These are phyloP conservation scores for Adenanthera pavonina DNA, from an alignment of 306 rosid species.

Conservation along the genomic window DNA sequence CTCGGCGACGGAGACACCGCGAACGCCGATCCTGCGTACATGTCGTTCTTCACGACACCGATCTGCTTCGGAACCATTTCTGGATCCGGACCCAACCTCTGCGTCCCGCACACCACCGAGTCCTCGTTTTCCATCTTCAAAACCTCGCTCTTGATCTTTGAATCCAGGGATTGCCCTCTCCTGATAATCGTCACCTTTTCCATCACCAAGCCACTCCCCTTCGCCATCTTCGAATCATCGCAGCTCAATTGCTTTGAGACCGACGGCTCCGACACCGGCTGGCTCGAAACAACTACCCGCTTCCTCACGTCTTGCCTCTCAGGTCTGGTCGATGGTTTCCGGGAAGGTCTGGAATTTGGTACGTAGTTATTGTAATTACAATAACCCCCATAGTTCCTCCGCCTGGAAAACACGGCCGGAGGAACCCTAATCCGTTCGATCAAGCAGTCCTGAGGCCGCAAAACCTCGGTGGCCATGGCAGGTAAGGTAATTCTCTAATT, in stretches of 20 bases:
- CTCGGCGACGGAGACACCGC: conserved; percentile 83
- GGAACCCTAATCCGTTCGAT: conserved; percentile 55
- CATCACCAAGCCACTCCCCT: conserved; percentile 41
- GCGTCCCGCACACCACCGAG: conserved; percentile 56
- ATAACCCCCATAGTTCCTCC: conserved; percentile 42
- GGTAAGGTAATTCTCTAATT: background rate
- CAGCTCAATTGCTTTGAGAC: conserved; percentile 50
- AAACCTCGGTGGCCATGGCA: conserved; percentile 81
- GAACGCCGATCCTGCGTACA: conserved; percentile 92
- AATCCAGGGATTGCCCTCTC: conserved; percentile 80
- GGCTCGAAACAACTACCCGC: conserved; percentile 34
- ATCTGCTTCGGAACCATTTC: conserved; percentile 53
- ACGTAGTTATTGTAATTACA: conserved; percentile 24
- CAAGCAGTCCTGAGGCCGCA: conserved; percentile 78
- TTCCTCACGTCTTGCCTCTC: conserved; percentile 52
- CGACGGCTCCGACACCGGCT: conserved; percentile 34
- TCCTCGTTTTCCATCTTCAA: conserved; percentile 51
- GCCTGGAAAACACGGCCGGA: conserved; percentile 53
- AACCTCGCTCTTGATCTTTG: conserved; percentile 49
- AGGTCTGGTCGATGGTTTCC: conserved; percentile 52
- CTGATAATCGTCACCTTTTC: conserved; percentile 79
- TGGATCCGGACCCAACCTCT: conserved; percentile 68
- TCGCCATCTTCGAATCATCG: conserved; percentile 56
- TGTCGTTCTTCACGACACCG: conserved; percentile 43
- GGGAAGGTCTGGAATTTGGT: conserved; percentile 44